Evolutionary conservation across 1,284 basidiomycete genomes (phyloP), one percentile per base, ranked within the genome.

Genomic region (Microbotryum scabiosae): DNA sequence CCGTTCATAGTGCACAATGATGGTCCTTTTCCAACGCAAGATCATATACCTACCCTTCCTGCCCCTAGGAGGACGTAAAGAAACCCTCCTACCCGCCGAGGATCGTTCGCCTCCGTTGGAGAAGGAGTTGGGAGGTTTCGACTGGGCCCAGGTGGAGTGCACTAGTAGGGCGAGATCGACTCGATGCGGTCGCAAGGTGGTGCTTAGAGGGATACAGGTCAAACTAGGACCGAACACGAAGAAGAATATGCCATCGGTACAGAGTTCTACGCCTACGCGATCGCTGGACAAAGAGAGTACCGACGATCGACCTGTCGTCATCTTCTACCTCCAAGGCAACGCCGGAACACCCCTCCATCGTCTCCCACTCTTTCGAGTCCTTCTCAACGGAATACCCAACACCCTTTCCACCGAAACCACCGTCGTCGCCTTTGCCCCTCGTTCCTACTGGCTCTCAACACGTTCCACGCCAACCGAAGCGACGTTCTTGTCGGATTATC

Each of bases 41-140:
- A 77, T 82, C 36, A 80, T 82, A 14, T 81, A 82, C 71, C 79
- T 82, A 77, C 80, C 79, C 0, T 80, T 80, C 57, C 75, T 75
- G 1, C 80, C 80, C 3, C 73, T 76, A 1, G 79, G 77, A 18
- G 74, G 78, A 12, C 73, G 79, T 20, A 70, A 68, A 14, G 78
- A 81, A 60, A 61, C 69, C 9, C 70, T 80, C 4, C 52, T 48
- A 0, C 58, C 63, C n/a, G 71, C 69, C 26, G 61, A 71, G 5
- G 50, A 55, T 8, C 59, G 76, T 1, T 3, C 32, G 12, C 41
- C 25, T 2, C 20, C 25, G 16, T 18, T 41, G 12, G 54, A 48
- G 8, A 32, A 43, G 1, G 28, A 50, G 20, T 70, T 75, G 0
- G 65, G 64, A 43, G 73, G 72, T 0, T 18, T 78, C 5, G 30